These are phyloP conservation scores for Thecaphora thlaspeos DNA, from an alignment of 1,284 basidiomycete species.

Conservation along the genomic window DNA sequence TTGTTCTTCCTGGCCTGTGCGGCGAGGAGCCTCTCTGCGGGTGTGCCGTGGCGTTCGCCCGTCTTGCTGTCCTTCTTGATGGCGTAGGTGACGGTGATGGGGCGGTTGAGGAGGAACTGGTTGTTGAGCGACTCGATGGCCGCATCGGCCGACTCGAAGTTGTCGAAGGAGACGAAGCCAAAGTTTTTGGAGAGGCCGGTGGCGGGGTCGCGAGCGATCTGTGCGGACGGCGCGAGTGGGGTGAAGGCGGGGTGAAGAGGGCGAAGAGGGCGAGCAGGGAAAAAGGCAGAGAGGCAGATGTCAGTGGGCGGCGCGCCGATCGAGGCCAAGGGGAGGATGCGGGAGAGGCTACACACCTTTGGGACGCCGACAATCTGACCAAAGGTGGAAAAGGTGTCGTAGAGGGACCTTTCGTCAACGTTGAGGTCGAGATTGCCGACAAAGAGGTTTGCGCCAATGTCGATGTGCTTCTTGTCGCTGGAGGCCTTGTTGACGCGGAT, in stretches of 20 bases:
- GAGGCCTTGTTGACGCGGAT: constrained; percentile 95
- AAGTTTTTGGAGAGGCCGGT: constrained; percentile 88
- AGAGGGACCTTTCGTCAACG: constrained; percentile 87
- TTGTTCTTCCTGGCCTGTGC: constrained; percentile 94
- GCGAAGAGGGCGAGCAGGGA: neutral
- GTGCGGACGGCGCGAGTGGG: neutral
- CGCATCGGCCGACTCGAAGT: constrained; percentile 94
- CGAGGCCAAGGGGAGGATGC: neutral
- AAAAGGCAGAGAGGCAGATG: neutral
- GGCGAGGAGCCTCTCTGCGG: constrained; percentile 89
- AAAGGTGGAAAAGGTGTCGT: constrained; percentile 92
- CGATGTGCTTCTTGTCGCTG: constrained; percentile 93
- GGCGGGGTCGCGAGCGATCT: constrained; percentile 86
- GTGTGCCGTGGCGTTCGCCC: constrained; percentile 89
- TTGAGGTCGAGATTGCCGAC: constrained; percentile 91
- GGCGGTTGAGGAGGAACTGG: constrained; percentile 97
- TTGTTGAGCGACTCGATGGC: constrained; percentile 95
- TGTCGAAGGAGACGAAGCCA: constrained; percentile 93
- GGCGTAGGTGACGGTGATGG: constrained; percentile 91
- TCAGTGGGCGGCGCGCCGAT: neutral
- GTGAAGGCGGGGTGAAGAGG: neutral
- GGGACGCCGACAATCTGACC: constrained; percentile 90
- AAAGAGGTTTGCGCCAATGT: constrained; percentile 96
- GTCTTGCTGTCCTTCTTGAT: constrained; percentile 99
- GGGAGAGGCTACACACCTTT: constrained; percentile 68